Evolutionary conservation across 352 stramenopile species (phyloP).

Genomic region (Globisporangium megalacanthum): DNA sequence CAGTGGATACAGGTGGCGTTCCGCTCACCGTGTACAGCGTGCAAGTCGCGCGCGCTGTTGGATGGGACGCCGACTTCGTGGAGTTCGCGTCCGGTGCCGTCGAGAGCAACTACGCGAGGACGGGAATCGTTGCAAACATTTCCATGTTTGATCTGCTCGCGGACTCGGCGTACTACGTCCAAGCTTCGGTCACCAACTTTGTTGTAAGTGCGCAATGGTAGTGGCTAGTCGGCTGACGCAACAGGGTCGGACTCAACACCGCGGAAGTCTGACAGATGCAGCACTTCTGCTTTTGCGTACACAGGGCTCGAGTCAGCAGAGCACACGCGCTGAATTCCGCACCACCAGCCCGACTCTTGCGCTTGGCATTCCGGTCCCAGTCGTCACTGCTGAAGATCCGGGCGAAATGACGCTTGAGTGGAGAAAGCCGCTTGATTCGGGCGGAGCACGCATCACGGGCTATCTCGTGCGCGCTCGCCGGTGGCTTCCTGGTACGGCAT

Average conservation of each 20-base stretch:
- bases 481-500: slow-evolving; percentile 13
- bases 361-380: slow-evolving; percentile 19
- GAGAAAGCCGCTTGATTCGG: slow-evolving; percentile 31
- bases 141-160: slow-evolving; percentile 28
- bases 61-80: slow-evolving; percentile 10
- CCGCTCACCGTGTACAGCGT: slow-evolving; percentile 21
- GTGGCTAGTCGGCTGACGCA: background rate
- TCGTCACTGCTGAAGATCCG: slow-evolving; percentile 30
- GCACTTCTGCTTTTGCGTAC: background rate
- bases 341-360: slow-evolving; percentile 29
- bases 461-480: slow-evolving; percentile 29
- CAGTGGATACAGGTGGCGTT: slow-evolving; percentile 32
- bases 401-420: slow-evolving; percentile 41
- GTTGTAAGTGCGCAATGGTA: slow-evolving; percentile 10
- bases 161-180: slow-evolving; percentile 30
- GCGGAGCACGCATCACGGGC: slow-evolving; percentile 35
- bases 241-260: background rate
- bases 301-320: slow-evolving; percentile 32
- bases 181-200: slow-evolving; percentile 15
- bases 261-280: background rate
- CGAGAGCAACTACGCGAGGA: slow-evolving; percentile 2
- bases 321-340: slow-evolving; percentile 16
- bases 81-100: slow-evolving; percentile 11
- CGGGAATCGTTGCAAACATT: slow-evolving; percentile 16
- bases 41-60: slow-evolving; percentile 23